Evolutionary conservation across 139 green algal species (phyloP), one percentile per base, ranked within the genome.

Genomic region (Trebouxia sp.): DNA sequence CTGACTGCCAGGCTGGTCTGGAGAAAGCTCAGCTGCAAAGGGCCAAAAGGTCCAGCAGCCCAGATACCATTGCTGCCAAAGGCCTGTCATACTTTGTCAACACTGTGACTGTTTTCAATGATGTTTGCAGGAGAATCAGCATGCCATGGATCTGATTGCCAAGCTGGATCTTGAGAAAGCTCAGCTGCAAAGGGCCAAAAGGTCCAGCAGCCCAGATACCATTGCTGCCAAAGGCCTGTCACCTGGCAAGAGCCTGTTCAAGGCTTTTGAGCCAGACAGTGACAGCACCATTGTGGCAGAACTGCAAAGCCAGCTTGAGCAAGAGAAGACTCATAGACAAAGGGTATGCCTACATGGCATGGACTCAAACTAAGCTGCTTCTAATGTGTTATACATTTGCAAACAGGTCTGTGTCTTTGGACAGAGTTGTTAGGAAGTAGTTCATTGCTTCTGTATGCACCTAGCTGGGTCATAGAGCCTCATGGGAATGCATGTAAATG

Each of bases 271-370:
- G 41, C 69, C 53, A 28, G 69, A 37, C 9, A 22, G 41, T 15
- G 24, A 72, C 62, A 72, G 62, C 62, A 30, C 12, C 10, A 45
- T 24, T 45, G 35, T 72, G 14, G 69, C 42, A 39, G 69, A 53
- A 6, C 69, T 77, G 28, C 38, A 77, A 26, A 51, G 42, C 41
- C 41, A 77, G 11, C 69, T 77, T 22, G 41, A 77, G 69, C 69
- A 55, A 20, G 69, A 66, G 53, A 70, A 66, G 15, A 26, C 65
- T 47, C 9, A n/a, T 26, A 22, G 75, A 47, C 38, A 80, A 6
- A 17, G 28, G 30, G 67, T 87, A 88, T 65, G 41, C 6, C 1
- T n/a, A n/a, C n/a, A n/a, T n/a, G n/a, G n/a, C n/a, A n/a, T n/a
- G n/a, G n/a, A n/a, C n/a, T n/a, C n/a, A n/a, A n/a, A n/a, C n/a